A percentile compares a stretch with the other conserved stretches of the same genome.
Conservation (phyloP, 768 basidiomycete species). For the Leccinum barrowsii region DNA sequence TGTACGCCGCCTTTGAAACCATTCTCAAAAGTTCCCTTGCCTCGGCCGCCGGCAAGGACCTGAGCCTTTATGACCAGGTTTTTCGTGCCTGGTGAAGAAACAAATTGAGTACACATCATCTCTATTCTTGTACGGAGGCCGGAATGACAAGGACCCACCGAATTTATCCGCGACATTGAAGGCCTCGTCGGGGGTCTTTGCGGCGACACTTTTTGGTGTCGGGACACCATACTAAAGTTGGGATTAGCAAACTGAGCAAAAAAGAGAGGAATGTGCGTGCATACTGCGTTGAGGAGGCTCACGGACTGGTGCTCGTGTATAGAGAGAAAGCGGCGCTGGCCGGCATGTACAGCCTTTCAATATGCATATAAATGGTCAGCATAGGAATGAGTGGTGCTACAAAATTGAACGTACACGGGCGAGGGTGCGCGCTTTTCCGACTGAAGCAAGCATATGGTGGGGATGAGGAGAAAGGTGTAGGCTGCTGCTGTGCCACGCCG, state of each 20-base stretch:
- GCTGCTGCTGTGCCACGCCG: background rate
- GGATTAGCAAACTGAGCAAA: background rate
- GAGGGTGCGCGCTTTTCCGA: constrained; percentile 62
- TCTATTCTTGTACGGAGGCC: background rate
- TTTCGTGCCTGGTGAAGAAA: constrained; percentile 49
- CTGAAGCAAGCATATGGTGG: constrained; percentile 59
- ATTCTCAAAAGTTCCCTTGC: constrained; percentile 95
- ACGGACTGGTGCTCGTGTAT: constrained; percentile 99
- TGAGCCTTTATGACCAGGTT: constrained; percentile 97
- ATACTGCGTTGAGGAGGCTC: constrained; percentile 87
- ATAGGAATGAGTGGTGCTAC: background rate
- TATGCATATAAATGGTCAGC: background rate
- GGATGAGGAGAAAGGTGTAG: constrained; percentile 12
- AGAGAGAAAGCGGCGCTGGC: constrained; percentile 88
- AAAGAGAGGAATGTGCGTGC: constrained; percentile 14
- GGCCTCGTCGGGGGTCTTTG: constrained; percentile 87
- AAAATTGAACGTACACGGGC: constrained; percentile 48
- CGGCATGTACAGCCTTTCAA: constrained; percentile 59
- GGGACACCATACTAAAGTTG: constrained; percentile 84
- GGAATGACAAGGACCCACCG: constrained; percentile 44
- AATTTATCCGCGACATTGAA: constrained; percentile 86
- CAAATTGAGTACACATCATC: background rate
- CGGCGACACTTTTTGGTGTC: constrained; percentile 87
- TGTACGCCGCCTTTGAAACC: constrained; percentile 98
- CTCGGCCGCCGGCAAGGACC: constrained; percentile 96